phyloP scores from a whole-genome alignment of 768 basidiomycete genomes.

The Glaciozyma martinii region DNA sequence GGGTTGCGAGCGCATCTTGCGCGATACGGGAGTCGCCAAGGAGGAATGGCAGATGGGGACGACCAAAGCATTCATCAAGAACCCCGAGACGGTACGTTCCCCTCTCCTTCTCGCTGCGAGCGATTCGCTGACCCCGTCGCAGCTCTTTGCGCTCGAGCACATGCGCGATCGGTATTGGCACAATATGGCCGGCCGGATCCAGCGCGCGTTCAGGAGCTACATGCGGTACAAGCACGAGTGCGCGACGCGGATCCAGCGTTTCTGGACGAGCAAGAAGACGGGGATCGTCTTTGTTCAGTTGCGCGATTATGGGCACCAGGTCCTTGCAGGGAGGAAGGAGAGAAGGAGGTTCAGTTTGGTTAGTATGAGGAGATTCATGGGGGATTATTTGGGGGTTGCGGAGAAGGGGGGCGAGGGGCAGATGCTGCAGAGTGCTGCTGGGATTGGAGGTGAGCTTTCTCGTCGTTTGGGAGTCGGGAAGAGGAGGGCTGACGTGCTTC shows the following conservation, averaged over 20 bases:
- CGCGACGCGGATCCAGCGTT: conserved; percentile 86
- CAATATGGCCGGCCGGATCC: conserved; percentile 95
- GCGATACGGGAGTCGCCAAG: conserved; percentile 86
- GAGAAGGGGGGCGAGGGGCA: conserved; percentile 58
- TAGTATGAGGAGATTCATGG: conserved; percentile 87
- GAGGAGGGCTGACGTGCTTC: neutral
- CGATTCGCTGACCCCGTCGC: neutral
- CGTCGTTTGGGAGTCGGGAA: neutral
- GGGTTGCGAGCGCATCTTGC: conserved; percentile 84
- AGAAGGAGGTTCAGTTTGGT: conserved; percentile 84
- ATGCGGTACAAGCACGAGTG: conserved; percentile 92
- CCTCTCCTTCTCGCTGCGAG: conserved; percentile 41
- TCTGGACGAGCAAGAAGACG: conserved; percentile 99
- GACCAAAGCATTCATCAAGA: conserved; percentile 98
- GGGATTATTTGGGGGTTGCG: conserved; percentile 89
- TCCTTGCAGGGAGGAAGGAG: conserved; percentile 86
- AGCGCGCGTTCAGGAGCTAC: conserved; percentile 92
- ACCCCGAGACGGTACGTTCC: conserved; percentile 64
- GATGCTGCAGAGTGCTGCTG: conserved; percentile 62
- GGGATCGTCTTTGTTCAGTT: conserved; percentile 75
- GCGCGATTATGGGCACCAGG: conserved; percentile 89
- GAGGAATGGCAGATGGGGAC: conserved; percentile 99
- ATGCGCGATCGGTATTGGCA: conserved; percentile 99
- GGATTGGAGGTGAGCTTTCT: conserved; percentile 56
- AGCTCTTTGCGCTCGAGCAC: conserved; percentile 96